Evolutionary conservation across 78 protist species (phyloP).

Genomic region (Neovahlkampfia damariscottae): DNA sequence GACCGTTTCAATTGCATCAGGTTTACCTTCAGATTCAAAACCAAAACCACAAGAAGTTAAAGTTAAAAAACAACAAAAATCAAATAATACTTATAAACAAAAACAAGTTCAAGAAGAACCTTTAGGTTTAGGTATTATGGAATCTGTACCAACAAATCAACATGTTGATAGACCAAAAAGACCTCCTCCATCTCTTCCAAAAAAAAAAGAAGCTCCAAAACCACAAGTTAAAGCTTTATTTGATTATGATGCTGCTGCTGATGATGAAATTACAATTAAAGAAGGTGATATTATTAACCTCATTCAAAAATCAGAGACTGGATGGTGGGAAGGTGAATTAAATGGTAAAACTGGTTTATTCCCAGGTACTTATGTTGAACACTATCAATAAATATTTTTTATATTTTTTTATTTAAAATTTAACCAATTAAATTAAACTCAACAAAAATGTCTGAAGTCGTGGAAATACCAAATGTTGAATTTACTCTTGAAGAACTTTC

Average conservation of each 20-base stretch:
- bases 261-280: constrained; percentile 55
- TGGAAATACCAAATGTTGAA: background rate
- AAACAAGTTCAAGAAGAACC: background rate
- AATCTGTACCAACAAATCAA: background rate
- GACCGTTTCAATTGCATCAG: background rate
- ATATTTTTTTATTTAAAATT: too few species aligned
- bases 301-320: constrained; percentile 42
- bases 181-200: background rate
- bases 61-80: background rate
- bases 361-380: constrained; percentile 45
- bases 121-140: background rate
- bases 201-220: background rate
- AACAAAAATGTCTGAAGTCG: too few species aligned
- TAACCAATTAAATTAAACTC: too few species aligned
- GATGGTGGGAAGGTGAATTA: constrained; percentile 73
- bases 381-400: background rate
- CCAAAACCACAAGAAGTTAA: background rate
- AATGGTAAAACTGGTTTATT: constrained; percentile 48
- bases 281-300: constrained; percentile 54
- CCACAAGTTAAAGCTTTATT: constrained; percentile 36
- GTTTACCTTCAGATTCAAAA: background rate
- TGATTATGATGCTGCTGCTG: constrained; percentile 43
- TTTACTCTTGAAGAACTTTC: constrained; percentile 23
- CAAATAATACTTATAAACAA: background rate
- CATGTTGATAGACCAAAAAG: background rate